Base-by-base conservation (phyloP, 768 basidiomycete genomes). In the Terana coerulea region DNA sequence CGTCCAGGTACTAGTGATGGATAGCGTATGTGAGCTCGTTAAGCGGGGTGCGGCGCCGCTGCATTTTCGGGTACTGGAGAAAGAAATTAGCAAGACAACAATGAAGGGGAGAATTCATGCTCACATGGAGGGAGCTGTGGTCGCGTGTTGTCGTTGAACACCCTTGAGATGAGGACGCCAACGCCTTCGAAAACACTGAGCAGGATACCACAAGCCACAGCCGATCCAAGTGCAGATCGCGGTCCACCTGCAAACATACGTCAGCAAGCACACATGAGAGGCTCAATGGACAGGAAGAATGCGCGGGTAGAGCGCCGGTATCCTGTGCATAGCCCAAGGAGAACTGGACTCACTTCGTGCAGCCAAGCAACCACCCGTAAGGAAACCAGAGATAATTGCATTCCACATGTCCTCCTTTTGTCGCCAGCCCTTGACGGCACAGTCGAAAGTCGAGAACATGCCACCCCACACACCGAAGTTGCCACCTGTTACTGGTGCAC, bases 381-480 rank as follows among this genome's bases (percentile, higher is more conserved):
- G 81, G 74, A 99, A 99, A 39, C 97, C 97, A 22, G 94, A 93
- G 46, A 97, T 87, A 62, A 99, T 98, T 35, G 94, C 94, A 65
- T 99, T 99, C 94, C 94, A 99, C 46, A 95, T 90, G 68, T 97
- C 95, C 71, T 97, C 94, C 67, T 98, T 97, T 74, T 97, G 93
- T 67, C 94, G 79, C 75, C 83, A 91, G 12, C 93, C 91, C 72
- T 99, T 98, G 60, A 99, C 88, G 0, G 94, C 94, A 69, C 97
- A 99, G 69, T 98, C 97, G 61, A 97, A 99, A 29, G 92, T 90
- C 39, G 94, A 98, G 69, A 99, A 99, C 84, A 99, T 88, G 59
- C 95, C 97, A 66, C 95, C 91, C 89, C 91, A 92, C 14, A 91
- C 87, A 61, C 89, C 88, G 67, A 95, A 97, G 72, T 98, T 95